phyloP scores from a whole-genome alignment of 148 eudicot genomes.

The Camellia lanceoleosa region DNA sequence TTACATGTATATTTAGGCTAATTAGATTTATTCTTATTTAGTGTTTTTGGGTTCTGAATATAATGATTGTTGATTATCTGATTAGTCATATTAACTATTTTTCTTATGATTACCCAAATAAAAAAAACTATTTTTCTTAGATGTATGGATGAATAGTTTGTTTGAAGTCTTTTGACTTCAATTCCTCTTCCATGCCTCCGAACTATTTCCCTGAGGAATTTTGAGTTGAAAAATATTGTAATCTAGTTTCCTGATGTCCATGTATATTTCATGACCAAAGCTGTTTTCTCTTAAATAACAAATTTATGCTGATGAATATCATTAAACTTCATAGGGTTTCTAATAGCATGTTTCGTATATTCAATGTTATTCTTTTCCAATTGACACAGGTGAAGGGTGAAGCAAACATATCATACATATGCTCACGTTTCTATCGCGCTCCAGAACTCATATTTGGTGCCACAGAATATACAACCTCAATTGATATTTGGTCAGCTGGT shows the following conservation, averaged over 20 bases:
- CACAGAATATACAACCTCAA: constrained; percentile 45
- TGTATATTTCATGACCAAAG: not conserved
- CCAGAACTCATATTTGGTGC: constrained; percentile 59
- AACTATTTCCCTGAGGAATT: too few relatives aligned
- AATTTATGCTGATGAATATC: not conserved
- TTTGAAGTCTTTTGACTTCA: too few relatives aligned
- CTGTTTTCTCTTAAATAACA: not conserved
- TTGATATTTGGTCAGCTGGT: constrained; percentile 61
- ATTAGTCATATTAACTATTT: not conserved
- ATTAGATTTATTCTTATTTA: not conserved
- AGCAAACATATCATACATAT: constrained; percentile 52
- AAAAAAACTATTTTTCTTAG: not conserved
- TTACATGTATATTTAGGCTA: not conserved
- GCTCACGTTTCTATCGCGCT: constrained; percentile 52
- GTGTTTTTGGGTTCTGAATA: not conserved
- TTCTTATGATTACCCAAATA: not conserved
- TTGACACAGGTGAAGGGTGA: constrained; percentile 44
- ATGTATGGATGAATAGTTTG: too few relatives aligned
- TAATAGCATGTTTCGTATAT: not conserved
- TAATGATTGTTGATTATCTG: not conserved
- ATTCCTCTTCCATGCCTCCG: too few relatives aligned
- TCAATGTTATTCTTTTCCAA: not conserved
- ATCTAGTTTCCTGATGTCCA: too few relatives aligned
- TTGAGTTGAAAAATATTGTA: too few relatives aligned
- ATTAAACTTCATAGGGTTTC: not conserved